Conservation (phyloP, 192 early-diverging fungal species). For the Podila horticola region DNA sequence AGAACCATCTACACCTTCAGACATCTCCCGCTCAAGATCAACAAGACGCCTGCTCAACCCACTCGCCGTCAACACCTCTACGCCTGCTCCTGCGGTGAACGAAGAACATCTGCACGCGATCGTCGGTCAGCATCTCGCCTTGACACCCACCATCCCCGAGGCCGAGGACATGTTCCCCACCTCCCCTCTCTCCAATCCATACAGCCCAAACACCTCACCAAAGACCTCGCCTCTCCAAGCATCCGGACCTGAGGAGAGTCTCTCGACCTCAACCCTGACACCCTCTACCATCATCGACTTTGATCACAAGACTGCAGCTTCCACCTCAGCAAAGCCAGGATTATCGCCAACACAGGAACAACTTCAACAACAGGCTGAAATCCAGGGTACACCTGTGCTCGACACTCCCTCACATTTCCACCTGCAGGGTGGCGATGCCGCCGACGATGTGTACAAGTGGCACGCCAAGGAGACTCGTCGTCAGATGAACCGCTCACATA, state of each 20-base stretch:
- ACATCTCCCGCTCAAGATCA: constrained; percentile 12
- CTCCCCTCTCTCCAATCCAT: neutral
- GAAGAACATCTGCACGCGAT: constrained; percentile 24
- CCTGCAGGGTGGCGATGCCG: constrained; percentile 54
- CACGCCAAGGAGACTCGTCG: constrained; percentile 39
- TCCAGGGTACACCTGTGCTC: neutral
- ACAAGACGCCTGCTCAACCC: constrained; percentile 7
- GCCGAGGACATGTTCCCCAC: neutral
- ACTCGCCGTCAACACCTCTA: constrained; percentile 2
- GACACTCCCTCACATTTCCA: constrained; percentile 46
- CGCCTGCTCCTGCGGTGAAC: neutral
- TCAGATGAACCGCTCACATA: constrained; percentile 36
- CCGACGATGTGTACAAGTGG: constrained; percentile 57
- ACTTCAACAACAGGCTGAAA: no score
- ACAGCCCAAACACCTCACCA: neutral
- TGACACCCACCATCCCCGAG: constrained; percentile 17
- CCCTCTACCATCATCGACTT: neutral
- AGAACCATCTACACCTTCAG: neutral
- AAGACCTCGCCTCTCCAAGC: neutral
- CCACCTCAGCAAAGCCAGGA: neutral
- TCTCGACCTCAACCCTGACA: neutral
- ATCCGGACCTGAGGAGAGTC: neutral
- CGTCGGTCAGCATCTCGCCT: constrained; percentile 22
- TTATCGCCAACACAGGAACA: neutral
- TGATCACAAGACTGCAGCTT: neutral